phyloP scores from a whole-genome alignment of 495 filamentous ascomycete genomes.

The Chaetomium cochliodes region DNA sequence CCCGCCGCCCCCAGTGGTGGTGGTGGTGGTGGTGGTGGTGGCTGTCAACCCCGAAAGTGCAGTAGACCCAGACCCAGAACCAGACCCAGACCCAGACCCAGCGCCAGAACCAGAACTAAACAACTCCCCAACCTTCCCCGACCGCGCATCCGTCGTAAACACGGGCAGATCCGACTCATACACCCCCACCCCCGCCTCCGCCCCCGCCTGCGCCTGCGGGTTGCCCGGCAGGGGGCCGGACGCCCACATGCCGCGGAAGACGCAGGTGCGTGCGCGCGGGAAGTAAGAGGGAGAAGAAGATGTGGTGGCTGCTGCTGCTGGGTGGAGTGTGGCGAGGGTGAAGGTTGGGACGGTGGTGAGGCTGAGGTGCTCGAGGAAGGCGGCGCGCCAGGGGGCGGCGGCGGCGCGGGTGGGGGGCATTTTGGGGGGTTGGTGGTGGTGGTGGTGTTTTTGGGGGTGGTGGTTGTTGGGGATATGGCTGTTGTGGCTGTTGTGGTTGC shows the following conservation, averaged over 20 bases:
- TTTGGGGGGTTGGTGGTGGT: slow-evolving; percentile 10
- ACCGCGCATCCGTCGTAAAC: slow-evolving; percentile 84
- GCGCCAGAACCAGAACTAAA: slow-evolving; percentile 37
- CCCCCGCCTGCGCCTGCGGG: too few relatives aligned
- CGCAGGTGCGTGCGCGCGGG: slow-evolving; percentile 51
- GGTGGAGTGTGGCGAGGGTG: slow-evolving; percentile 65
- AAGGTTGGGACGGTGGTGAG: slow-evolving; percentile 65
- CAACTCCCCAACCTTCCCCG: slow-evolving; percentile 76
- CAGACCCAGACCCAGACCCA: not conserved
- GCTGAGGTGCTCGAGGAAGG: slow-evolving; percentile 64
- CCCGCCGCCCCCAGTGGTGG: slow-evolving; percentile 56
- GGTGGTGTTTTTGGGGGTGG: slow-evolving; percentile 20
- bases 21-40: slow-evolving; percentile 5
- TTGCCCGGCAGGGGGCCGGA: slow-evolving; percentile 57
- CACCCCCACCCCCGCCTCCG: too few relatives aligned
- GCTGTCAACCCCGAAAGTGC: too few relatives aligned
- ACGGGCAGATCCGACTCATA: slow-evolving; percentile 74
- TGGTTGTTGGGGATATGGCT: not conserved
- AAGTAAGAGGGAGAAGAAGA: slow-evolving; percentile 14
- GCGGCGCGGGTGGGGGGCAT: slow-evolving; percentile 28
- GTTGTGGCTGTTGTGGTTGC: not conserved
- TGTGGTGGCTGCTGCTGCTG: slow-evolving; percentile 19
- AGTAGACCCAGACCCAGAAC: too few relatives aligned
- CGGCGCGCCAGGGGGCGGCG: slow-evolving; percentile 61
- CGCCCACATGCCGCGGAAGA: slow-evolving; percentile 81